Percentiles rank a stretch among this genome's conserved stretches.
Conservation (phyloP, 768 basidiomycete species). For the Multifurca ochricompacta region DNA sequence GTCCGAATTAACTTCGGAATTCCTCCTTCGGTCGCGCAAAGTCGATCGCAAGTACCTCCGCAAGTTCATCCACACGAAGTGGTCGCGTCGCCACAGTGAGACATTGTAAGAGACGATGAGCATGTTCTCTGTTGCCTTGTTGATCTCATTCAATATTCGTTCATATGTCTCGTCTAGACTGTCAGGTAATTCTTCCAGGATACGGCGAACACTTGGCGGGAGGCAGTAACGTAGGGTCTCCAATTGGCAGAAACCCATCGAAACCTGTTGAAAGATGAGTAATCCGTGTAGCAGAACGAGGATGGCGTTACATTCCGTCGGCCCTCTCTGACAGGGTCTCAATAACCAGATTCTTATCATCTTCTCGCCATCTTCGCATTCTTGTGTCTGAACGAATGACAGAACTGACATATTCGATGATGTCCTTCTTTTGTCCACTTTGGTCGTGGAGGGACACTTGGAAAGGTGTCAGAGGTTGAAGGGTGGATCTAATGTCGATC, state of each 20-base stretch:
- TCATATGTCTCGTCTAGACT: slow-evolving; percentile 7
- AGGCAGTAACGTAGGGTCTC: not conserved
- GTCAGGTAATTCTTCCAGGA: not conserved
- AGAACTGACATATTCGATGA: not conserved
- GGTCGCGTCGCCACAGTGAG: not conserved
- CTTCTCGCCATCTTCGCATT: too few species aligned
- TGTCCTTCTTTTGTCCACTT: too few species aligned
- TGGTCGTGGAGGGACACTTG: too few species aligned
- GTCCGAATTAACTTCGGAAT: not conserved
- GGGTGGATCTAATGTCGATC: too few species aligned
- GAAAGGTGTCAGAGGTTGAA: not conserved
- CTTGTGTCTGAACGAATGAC: too few species aligned
- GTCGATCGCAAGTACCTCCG: slow-evolving; percentile 1
- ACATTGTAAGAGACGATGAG: slow-evolving; percentile 5
- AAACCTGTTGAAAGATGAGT: not conserved
- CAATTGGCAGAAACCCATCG: not conserved
- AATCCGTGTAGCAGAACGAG: not conserved
- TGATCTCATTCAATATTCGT: not conserved
- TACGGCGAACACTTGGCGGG: not conserved
- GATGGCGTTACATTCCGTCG: not conserved
- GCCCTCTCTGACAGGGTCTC: not conserved
- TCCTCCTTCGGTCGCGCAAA: not conserved
- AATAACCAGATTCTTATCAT: not conserved
- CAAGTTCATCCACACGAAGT: slow-evolving; percentile 3
- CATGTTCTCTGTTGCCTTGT: not conserved